Base-by-base conservation (phyloP, 352 stramenopile genomes). In the Phytophthora macrochlamydospora region DNA sequence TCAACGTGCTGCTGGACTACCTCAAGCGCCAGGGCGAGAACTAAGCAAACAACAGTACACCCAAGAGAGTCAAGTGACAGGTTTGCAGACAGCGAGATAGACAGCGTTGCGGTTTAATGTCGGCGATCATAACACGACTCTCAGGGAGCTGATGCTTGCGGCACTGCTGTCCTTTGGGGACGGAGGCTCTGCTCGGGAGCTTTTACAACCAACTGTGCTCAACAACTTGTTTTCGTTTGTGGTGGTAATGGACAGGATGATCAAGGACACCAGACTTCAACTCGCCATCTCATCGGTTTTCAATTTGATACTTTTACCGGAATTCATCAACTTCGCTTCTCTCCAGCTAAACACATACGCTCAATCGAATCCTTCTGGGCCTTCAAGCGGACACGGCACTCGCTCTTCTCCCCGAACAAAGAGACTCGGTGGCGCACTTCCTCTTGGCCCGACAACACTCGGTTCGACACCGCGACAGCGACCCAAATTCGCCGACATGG, bases 1-100 rank as follows among this genome's bases (percentile, higher is more conserved):
- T 99, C 55, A 98, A 97, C 69, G 93, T 99, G 55, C 92, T 99
- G 48, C 87, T 99, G 62, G 95, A 99, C 77, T 99, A 99, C 90
- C 92, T 99, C 67, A 98, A 99, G 91, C 98, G 87, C 70, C 89
- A 94, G 78, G 87, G 87, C 69, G 89, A 94, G 73, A 94, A 93
- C 83, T 96, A 93, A 90, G 73, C 63, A 61, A 18, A 7, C 12
- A 13, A 43, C 18, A 52, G 50, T 24, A 24, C 18, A 24, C 18
- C 18, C 70, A 67, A 59, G 65, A 79, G 62, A 63, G 35, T 32
- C 67, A 67, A 67, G 72, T 59, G 31, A 24, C 66, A 74, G 54
- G 54, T 59, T 64, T 24, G 18, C 18, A 24, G 18, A 24, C 18
- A 24, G 18, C 18, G 18, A 24, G 18, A 24, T 24, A 24, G 18